Base-by-base conservation (phyloP, 2,329 filamentous ascomycete species). In the Leptographium galeiforme region DNA sequence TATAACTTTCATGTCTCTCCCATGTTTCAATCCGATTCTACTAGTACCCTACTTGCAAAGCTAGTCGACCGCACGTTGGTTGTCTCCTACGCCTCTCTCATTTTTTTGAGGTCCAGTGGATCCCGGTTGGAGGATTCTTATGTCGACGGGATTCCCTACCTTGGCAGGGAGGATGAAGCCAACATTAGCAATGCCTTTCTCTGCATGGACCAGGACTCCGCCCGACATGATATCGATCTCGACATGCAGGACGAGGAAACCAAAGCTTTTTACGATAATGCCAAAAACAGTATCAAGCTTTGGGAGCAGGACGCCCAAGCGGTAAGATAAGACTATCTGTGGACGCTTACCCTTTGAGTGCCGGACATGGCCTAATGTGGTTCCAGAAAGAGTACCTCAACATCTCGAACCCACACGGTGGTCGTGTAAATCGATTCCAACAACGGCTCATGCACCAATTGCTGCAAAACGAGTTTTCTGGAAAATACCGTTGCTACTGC, bases 1-100 rank as follows among this genome's bases (percentile, higher is more conserved):
- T 68, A 64, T 58, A 67, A 62, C 48, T 64, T 65, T 39, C 54
- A 60, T 14, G 55, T 70, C 13, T 63, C 63, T 14, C 67, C 65
- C 0, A 51, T 65, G 36, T 63, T 66, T 6, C 48, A 41, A 14
- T n/a, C 60, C 4, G 52, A 54, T 5, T 44, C 51, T 0, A 50
- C 51, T 0, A 10, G 25, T 13, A 49, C 56, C n/a, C 54, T 57
- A 2, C 52, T 68, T 25, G 53, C 61, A 3, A 56, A 51, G 4
- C 48, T 56, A 12, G 40, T 66, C 2, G 59, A 65, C 47, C 63
- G 67, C 16, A 59, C 57, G 1, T 51, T 68, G 10, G 56, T 52
- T 2, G 40, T 69, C 18, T 65, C 64, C 0, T 59, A 62, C 40
- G 57, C 53, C 33, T 62, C 64, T 7, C 59, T 67, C 10, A 46